Evolutionary conservation across 129 eudicot species (phyloP).

Genomic region (Solidago caesia): DNA sequence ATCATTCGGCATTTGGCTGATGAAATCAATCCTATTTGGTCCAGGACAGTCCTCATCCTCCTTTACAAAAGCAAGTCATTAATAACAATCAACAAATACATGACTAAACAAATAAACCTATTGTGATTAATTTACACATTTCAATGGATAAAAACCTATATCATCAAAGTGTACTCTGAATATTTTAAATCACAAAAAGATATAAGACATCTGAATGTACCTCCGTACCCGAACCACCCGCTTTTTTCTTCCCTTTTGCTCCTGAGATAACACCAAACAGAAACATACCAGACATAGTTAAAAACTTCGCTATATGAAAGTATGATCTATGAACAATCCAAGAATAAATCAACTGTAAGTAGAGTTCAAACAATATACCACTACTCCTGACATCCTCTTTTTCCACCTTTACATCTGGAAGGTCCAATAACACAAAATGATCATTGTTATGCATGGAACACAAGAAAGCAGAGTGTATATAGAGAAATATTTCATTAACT

Average conservation of each 20-base stretch:
- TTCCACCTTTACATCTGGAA: conserved; percentile 64
- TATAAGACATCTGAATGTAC: conserved; percentile 30
- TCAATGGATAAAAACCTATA: neutral
- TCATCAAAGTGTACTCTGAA: too few species aligned
- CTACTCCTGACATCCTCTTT: conserved; percentile 64
- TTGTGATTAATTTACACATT: neutral
- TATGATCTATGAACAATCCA: neutral
- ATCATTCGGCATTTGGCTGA: conserved; percentile 42
- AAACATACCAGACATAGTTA: neutral
- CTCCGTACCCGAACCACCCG: conserved; percentile 71
- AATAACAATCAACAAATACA: neutral
- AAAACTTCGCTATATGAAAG: neutral
- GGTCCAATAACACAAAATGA: conserved; percentile 15
- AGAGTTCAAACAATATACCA: conserved; percentile 42
- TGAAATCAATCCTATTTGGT: conserved; percentile 16
- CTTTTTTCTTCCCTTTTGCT: conserved; percentile 83
- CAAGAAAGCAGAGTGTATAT: neutral
- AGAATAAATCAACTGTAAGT: neutral
- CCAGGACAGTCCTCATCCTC: conserved; percentile 2
- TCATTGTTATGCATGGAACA: neutral
- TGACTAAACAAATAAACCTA: too few species aligned
- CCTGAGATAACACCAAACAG: conserved; percentile 40
- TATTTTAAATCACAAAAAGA: too few species aligned
- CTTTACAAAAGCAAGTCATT: conserved; percentile 11
- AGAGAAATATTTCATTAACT: too few species aligned